Evolutionary conservation across 257 asterid species (phyloP).

Genomic region (Thymus mandschuricus): DNA sequence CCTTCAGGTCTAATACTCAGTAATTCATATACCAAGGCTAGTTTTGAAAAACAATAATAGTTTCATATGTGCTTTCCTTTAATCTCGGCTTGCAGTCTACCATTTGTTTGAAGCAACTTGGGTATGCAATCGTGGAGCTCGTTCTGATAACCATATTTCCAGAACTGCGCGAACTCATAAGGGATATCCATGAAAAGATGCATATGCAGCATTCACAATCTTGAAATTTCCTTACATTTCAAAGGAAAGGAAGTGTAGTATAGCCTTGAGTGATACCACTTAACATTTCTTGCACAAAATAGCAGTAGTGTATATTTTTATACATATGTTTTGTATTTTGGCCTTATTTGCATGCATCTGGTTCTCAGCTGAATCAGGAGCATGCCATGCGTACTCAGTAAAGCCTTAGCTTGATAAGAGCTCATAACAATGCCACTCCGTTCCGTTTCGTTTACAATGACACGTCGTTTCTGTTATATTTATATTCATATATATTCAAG

Average conservation of each 20-base stretch:
- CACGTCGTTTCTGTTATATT: background rate
- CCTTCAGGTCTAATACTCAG: conserved; percentile 63
- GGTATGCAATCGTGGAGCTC: conserved; percentile 79
- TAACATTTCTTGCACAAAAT: no score
- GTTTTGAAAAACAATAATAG: background rate
- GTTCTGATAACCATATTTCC: conserved; percentile 73
- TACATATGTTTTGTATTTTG: background rate
- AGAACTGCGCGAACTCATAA: conserved; percentile 65
- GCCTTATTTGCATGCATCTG: background rate
- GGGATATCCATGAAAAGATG: conserved; percentile 73
- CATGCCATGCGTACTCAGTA: no score
- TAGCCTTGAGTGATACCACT: background rate
- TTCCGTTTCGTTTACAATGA: no score
- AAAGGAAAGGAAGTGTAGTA: background rate
- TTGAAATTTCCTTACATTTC: background rate
- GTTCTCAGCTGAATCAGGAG: no score
- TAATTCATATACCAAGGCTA: background rate
- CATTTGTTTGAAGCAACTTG: conserved; percentile 84
- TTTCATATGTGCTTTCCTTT: background rate
- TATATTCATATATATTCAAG: background rate
- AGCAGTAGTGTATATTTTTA: background rate
- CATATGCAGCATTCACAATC: conserved; percentile 47
- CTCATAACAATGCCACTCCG: no score
- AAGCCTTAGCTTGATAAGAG: no score
- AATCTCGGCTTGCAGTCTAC: conserved; percentile 53